Conservation (phyloP, 805 yeast species). For the Suhomyces sp. region DNA sequence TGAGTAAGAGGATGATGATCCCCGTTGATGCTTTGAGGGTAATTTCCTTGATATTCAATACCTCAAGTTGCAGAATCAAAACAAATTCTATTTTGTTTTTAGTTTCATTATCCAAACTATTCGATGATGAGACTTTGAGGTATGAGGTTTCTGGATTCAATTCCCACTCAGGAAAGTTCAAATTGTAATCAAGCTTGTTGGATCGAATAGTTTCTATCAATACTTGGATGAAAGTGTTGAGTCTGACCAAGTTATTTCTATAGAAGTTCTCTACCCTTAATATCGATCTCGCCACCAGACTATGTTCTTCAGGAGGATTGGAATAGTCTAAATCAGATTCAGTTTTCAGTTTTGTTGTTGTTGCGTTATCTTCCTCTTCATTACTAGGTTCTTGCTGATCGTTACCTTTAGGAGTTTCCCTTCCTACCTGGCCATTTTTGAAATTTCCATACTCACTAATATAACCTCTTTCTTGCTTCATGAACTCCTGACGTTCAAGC, state of each 20-base stretch:
- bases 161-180: constrained; percentile 37
- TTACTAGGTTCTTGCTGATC: neutral
- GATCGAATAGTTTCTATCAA: constrained; percentile 62
- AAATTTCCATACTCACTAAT: constrained; percentile 20
- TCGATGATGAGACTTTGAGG: constrained; percentile 13
- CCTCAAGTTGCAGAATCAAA: constrained; percentile 49
- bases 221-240: constrained; percentile 65
- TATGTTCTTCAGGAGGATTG: constrained; percentile 24
- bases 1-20: constrained; percentile 51
- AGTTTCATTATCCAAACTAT: constrained; percentile 11
- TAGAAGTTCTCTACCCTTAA: constrained; percentile 64
- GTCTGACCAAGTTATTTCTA: constrained; percentile 46
- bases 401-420: neutral
- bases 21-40: constrained; percentile 59
- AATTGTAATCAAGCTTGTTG: constrained; percentile 38
- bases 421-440: constrained; percentile 7
- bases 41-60: constrained; percentile 59
- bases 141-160: constrained; percentile 33
- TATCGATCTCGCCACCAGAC: constrained; percentile 40
- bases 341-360: neutral
- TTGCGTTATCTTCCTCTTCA: neutral
- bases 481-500: constrained; percentile 67
- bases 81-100: constrained; percentile 22
- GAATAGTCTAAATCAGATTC: constrained; percentile 31
- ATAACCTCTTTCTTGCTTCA: constrained; percentile 68